Conservation (phyloP, 495 filamentous ascomycete genomes). For the Xylaria castorea region DNA sequence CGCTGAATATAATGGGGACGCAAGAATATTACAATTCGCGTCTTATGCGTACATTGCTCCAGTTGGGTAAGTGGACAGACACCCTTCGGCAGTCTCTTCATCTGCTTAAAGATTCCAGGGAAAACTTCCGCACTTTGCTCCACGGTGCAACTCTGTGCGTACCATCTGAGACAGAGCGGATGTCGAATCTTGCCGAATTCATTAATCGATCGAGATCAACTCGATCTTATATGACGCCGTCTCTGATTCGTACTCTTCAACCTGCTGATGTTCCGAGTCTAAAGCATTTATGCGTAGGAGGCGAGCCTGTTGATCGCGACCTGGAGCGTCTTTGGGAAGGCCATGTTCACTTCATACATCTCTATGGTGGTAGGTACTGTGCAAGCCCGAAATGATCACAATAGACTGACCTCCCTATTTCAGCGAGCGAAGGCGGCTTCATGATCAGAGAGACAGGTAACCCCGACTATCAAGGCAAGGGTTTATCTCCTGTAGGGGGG, state of each 20-base stretch:
- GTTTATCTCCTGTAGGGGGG: background rate
- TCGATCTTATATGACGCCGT: constrained; percentile 2
- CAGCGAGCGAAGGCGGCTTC: constrained; percentile 3
- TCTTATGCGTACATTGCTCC: constrained; percentile 3
- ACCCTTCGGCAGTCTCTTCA: background rate
- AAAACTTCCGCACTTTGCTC: constrained; percentile 1
- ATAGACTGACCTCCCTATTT: background rate
- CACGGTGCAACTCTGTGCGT: background rate
- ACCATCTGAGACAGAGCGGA: constrained; percentile 1
- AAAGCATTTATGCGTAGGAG: constrained; percentile 4
- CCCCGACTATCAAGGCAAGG: constrained; percentile 2
- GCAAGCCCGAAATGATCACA: background rate
- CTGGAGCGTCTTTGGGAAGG: constrained; percentile 1
- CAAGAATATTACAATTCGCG: background rate
- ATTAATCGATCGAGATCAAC: background rate
- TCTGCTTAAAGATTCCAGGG: background rate
- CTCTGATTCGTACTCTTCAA: constrained; percentile 1
- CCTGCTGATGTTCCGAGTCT: constrained; percentile 3
- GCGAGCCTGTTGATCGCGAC: constrained; percentile 3
- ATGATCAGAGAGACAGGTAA: constrained; percentile 8
- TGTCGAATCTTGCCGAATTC: constrained; percentile 8
- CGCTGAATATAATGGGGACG: background rate
- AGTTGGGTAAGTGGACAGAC: background rate
- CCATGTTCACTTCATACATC: constrained; percentile 5
- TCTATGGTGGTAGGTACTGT: background rate